Base-by-base conservation (phyloP, 495 filamentous ascomycete species). In the Rhizodiscina lignyota region DNA sequence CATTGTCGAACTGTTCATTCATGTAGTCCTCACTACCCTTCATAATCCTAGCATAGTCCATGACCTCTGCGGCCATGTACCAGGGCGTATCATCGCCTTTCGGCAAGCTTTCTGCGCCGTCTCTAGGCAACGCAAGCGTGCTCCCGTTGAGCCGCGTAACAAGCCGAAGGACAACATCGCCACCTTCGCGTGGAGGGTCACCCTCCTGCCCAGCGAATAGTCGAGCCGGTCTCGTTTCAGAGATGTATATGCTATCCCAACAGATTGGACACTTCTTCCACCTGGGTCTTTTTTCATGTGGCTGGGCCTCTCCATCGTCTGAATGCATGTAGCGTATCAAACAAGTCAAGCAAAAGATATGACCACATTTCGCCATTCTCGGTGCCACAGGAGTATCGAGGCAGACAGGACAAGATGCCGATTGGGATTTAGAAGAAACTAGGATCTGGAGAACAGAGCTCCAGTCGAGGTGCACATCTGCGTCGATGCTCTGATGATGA, bases 261-360 rank as follows among this genome's bases (percentile, higher is more conserved):
- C 89, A 97, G 22, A 97, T 92, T 4, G 89, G 91, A 47, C 89
- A 97, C 51, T 92, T 93, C 59, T 91, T 85, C 69, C 79, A 94
- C 35, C 83, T 67, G 33, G 81, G 68, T 53, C 67, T 77, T 53
- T 78, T 83, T 39, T 79, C 73, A 6, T 66, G 68, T 2, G 64
- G 40, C 4, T 61, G 63, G 13, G 71, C 66, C 1, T 70, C 68
- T 18, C 74, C 78, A 23, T 83, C 80, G 1, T 63, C 70, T 4
- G 84, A 77, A 46, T 91, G 83, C 87, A 97, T 94, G 51, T 91
- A 97, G 28, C 89, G 79, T 36, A 94, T 77, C 23, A 96, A 61
- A 54, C 89, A 97, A 10, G 89, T 79, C 28, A 94, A 63, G 54
- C 89, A 97, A 50, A 94, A 94, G 18, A 97, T 94, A 52, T 97